phyloP scores from a whole-genome alignment of 2,329 filamentous ascomycete species.

The Byssothecium circinans region DNA sequence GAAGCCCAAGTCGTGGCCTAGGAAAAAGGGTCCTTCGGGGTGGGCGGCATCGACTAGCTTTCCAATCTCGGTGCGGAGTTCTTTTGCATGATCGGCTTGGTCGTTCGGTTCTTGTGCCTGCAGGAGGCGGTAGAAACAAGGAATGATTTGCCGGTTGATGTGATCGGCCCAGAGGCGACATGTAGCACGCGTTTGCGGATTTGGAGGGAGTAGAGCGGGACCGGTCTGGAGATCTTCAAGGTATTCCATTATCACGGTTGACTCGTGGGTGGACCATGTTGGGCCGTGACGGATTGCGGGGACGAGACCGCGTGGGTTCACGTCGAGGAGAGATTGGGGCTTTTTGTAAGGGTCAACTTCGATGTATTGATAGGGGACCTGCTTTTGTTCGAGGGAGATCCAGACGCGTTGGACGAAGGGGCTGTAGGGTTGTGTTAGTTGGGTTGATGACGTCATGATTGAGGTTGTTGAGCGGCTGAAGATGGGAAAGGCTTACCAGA shows the following conservation, averaged over 20 bases:
- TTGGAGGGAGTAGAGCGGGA: slow-evolving; percentile 64
- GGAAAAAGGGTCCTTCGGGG: slow-evolving; percentile 69
- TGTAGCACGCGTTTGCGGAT: slow-evolving; percentile 69
- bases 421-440: slow-evolving; percentile 44
- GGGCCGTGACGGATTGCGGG: slow-evolving; percentile 73
- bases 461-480: not conserved
- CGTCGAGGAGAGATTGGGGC: slow-evolving; percentile 69
- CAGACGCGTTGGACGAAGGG: slow-evolving; percentile 87
- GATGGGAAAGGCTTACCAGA: slow-evolving; percentile 62
- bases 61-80: slow-evolving; percentile 67
- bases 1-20: slow-evolving; percentile 59
- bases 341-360: slow-evolving; percentile 81
- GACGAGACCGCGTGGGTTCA: slow-evolving; percentile 75
- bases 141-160: slow-evolving; percentile 75
- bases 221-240: slow-evolving; percentile 72
- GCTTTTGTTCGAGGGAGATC: slow-evolving; percentile 83
- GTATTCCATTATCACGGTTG: slow-evolving; percentile 83
- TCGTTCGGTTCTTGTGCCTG: slow-evolving; percentile 63
- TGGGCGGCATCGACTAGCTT: slow-evolving; percentile 62
- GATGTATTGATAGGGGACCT: slow-evolving; percentile 79
- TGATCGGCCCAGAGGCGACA: slow-evolving; percentile 81
- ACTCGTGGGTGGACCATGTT: slow-evolving; percentile 82
- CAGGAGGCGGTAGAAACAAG: slow-evolving; percentile 73
- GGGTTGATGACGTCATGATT: slow-evolving; percentile 15
- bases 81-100: slow-evolving; percentile 61